phyloP scores from a whole-genome alignment of 2,329 filamentous ascomycete genomes.

The Cordyceps javanica region DNA sequence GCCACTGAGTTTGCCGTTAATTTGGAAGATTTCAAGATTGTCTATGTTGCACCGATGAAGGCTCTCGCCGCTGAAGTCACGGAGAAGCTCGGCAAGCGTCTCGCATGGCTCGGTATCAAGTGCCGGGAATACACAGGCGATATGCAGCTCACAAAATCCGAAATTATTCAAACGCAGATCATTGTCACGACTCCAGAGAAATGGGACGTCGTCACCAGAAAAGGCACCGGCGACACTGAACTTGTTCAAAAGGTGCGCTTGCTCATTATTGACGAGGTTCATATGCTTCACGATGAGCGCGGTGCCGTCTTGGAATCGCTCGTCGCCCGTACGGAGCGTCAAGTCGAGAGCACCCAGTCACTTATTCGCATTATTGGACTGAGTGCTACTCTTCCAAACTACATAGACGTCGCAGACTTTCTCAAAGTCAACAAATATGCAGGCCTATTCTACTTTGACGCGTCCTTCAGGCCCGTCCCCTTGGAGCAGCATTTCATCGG shows the following conservation, averaged over 20 bases:
- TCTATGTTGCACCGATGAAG: constrained; percentile 99
- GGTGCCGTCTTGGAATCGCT: constrained; percentile 94
- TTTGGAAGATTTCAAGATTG: constrained; percentile 89
- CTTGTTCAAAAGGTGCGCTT: constrained; percentile 94
- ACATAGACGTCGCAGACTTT: constrained; percentile 93
- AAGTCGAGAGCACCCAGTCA: constrained; percentile 97
- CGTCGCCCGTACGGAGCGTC: constrained; percentile 87
- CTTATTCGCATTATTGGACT: constrained; percentile 94
- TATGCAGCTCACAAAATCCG: constrained; percentile 96
- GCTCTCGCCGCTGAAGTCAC: constrained; percentile 94
- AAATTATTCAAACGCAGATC: constrained; percentile 93
- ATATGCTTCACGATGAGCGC: constrained; percentile 98
- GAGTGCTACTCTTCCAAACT: constrained; percentile 93
- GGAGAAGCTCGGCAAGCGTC: constrained; percentile 82
- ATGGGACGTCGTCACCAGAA: constrained; percentile 97
- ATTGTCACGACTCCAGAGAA: constrained; percentile 99
- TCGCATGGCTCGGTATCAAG: constrained; percentile 89
- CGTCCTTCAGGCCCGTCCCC: constrained; percentile 90
- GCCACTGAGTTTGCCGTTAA: constrained; percentile 77
- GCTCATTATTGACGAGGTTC: constrained; percentile 96
- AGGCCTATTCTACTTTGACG: constrained; percentile 94
- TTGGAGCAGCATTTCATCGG: constrained; percentile 97
- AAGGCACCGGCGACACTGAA: constrained; percentile 95
- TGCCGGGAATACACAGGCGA: constrained; percentile 94
- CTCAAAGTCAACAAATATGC: constrained; percentile 90